phyloP scores from a whole-genome alignment of 805 yeast genomes.

The Candida khao-thaluensis region DNA sequence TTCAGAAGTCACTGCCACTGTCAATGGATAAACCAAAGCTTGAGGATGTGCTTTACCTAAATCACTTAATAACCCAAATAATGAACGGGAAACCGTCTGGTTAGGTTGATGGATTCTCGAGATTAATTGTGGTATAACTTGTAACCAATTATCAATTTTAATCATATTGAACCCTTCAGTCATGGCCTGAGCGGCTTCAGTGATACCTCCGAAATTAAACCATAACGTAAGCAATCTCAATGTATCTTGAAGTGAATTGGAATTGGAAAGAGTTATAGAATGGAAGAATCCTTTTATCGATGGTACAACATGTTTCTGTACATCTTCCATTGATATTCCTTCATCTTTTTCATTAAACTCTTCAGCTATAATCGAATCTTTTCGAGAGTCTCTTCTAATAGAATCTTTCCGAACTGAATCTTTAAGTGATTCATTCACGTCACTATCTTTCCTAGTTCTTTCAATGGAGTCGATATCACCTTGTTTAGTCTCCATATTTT shows the following conservation, averaged over 20 bases:
- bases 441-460: not conserved
- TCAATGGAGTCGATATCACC: constrained; percentile 13
- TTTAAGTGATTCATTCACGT: not conserved
- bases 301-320: constrained; percentile 88
- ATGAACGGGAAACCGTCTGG: constrained; percentile 73
- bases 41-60: constrained; percentile 96
- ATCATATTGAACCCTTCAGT: constrained; percentile 88
- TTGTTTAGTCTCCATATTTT: constrained; percentile 25
- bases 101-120: constrained; percentile 97
- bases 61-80: constrained; percentile 78
- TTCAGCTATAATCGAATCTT: constrained; percentile 11
- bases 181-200: constrained; percentile 89
- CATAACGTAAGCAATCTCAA: constrained; percentile 85
- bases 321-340: constrained; percentile 49
- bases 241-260: constrained; percentile 91
- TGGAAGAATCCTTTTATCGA: constrained; percentile 96
- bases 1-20: constrained; percentile 94
- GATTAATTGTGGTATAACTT: constrained; percentile 91
- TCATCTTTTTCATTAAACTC: constrained; percentile 9
- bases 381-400: too few species aligned
- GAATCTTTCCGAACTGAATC: not conserved
- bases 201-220: constrained; percentile 94
- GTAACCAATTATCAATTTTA: constrained; percentile 89
- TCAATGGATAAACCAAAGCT: constrained; percentile 90
- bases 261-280: constrained; percentile 81